Evolutionary conservation across 306 rosid genomes (phyloP), one percentile per base, ranked within the genome.

Genomic region (Quercus glauca): DNA sequence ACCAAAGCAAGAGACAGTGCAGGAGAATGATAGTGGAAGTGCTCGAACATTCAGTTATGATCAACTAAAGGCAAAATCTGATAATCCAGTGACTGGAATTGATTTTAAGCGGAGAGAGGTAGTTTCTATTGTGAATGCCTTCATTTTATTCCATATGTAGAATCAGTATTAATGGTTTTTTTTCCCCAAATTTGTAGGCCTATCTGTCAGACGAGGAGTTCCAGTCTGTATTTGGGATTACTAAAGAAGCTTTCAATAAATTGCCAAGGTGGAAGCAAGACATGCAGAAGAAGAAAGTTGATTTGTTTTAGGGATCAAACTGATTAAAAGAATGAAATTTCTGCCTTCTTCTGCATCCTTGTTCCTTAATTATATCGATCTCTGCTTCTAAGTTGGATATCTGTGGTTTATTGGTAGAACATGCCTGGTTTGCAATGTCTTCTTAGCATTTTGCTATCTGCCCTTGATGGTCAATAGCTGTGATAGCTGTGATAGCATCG

Each of bases 201-300:
- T 96, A 96, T 83, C 94, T 96, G 75, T 88, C 99, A 7, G 98
- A 88, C 0, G 89, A 88, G 72, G 99, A 96, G 77, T 96, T 96
- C 51, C 86, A 79, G 65, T 78, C 88, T 37, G 73, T 93, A 78
- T 90, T 96, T 80, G 94, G 90, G 82, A 82, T 87, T 80, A 37
- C 80, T n/a, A 96, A 93, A 83, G 99, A 88, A 77, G 91, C 90
- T 71, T 96, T 96, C 93, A 78, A 89, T 53, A 92, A 87, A 86
- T 83, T 89, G 82, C 99, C 99, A 25, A 90, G 84, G 85, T 96
- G 99, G 99, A 96, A 96, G 88, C 99, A 96, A 91, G 99, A 93
- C 83, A 85, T 96, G 98, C 93, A 85, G 86, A 96, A 96, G 82
- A 93, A 82, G 93, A 96, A 91, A 86, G 78, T 86, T 12, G 99